Evolutionary conservation across 2,329 filamentous ascomycete genomes (phyloP).

Genomic region (Westerdykella sp.): DNA sequence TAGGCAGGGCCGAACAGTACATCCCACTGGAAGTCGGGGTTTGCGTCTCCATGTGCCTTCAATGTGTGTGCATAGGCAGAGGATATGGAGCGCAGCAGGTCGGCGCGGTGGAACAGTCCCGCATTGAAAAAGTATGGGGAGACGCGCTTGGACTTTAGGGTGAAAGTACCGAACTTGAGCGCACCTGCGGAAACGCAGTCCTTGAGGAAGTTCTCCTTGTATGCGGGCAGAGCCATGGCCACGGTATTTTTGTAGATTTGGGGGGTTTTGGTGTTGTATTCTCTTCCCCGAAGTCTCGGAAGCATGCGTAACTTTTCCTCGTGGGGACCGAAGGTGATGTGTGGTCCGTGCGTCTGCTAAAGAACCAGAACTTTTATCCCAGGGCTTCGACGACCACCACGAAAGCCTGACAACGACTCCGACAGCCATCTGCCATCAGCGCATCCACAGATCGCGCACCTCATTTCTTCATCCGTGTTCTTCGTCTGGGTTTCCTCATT

Average conservation of each 20-base stretch:
- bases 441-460: conserved; percentile 17
- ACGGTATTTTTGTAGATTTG: neutral
- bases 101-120: conserved; percentile 77
- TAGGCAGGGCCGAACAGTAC: conserved; percentile 92
- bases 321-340: neutral
- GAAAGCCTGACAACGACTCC: conserved; percentile 11
- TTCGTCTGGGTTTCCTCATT: conserved; percentile 9
- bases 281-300: too few relatives aligned
- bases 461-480: conserved; percentile 6
- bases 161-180: conserved; percentile 76
- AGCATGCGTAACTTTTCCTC: neutral
- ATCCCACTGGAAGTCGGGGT: conserved; percentile 59
- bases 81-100: conserved; percentile 70
- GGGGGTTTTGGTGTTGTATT: too few relatives aligned
- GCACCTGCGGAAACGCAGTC: conserved; percentile 62
- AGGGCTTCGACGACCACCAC: conserved; percentile 2
- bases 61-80: conserved; percentile 69
- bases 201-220: conserved; percentile 65
- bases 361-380: too few relatives aligned
- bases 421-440: conserved; percentile 14
- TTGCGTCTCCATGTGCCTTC: conserved; percentile 38
- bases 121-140: conserved; percentile 99
- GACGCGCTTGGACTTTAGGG: conserved; percentile 82
- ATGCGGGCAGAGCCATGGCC: conserved; percentile 29
- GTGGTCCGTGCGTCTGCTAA: neutral